Percentiles rank a stretch among this genome's conserved stretches.
phyloP scores from a whole-genome alignment of 164 flowering plant species.

The Vitis rotundifolia region DNA sequence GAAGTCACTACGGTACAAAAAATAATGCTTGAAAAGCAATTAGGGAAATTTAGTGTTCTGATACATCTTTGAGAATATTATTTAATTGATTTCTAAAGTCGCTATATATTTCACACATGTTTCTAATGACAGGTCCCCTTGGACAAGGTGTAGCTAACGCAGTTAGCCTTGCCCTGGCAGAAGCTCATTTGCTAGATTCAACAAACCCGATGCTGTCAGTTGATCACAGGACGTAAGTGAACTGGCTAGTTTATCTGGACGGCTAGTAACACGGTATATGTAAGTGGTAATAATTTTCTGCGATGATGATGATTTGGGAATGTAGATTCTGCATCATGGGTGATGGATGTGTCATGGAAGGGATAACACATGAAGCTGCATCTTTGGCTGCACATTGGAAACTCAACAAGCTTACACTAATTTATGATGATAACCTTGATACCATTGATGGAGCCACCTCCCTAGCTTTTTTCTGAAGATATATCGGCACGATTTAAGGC shows the following conservation, averaged over 20 bases:
- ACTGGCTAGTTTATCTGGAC: neutral
- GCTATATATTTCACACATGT: no score
- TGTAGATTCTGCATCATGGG: conserved; percentile 57
- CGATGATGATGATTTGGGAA: no score
- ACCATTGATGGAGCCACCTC: conserved; percentile 53
- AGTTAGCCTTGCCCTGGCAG: conserved; percentile 64
- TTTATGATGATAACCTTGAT: conserved; percentile 58
- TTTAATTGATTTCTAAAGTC: neutral
- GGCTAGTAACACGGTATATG: neutral
- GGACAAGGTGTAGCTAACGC: conserved; percentile 75
- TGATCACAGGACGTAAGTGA: conserved; percentile 46
- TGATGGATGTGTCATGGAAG: conserved; percentile 75
- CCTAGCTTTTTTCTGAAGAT: conserved; percentile 48
- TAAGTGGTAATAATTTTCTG: neutral
- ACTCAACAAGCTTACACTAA: conserved; percentile 45
- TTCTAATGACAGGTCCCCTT: conserved; percentile 41
- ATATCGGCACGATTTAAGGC: conserved; percentile 41
- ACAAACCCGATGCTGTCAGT: conserved; percentile 49
- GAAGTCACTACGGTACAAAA: conserved; percentile 58
- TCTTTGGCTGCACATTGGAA: conserved; percentile 67
- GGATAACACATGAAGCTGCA: conserved; percentile 57
- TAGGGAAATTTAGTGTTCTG: neutral
- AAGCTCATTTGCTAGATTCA: conserved; percentile 51
- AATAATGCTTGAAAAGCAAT: no score
- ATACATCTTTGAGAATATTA: neutral